Evolutionary conservation across 1,139 yeast species (phyloP).

Genomic region (Yamadazyma diddensiae): DNA sequence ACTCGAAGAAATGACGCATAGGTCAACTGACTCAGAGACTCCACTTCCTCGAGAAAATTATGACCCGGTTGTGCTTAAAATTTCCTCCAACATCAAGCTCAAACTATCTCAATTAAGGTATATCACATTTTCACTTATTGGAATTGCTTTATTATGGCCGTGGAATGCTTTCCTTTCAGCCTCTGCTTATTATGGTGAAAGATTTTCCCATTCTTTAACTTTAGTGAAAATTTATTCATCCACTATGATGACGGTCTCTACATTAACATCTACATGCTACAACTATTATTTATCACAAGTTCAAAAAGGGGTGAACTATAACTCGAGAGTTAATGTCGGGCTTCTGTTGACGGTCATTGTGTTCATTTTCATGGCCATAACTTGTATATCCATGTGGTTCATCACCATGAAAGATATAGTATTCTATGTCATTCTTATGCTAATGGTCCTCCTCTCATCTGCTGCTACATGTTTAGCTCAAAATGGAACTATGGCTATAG

Average conservation of each 20-base stretch:
- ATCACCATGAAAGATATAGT: constrained; percentile 36
- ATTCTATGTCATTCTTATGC: constrained; percentile 51
- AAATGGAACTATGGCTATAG: constrained; percentile 87
- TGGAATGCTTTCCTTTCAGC: constrained; percentile 94
- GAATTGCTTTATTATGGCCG: constrained; percentile 86
- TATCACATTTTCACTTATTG: constrained; percentile 63
- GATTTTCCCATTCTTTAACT: constrained; percentile 53
- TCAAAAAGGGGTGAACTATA: constrained; percentile 65
- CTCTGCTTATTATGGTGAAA: constrained; percentile 69
- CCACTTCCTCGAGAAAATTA: constrained; percentile 1
- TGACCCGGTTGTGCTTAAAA: constrained; percentile 28
- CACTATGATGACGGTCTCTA: constrained; percentile 87
- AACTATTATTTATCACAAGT: constrained; percentile 66
- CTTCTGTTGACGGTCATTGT: constrained; percentile 53
- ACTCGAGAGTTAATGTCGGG: constrained; percentile 57
- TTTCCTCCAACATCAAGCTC: constrained; percentile 13
- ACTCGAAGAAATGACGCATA: constrained; percentile 18
- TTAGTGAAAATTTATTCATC: constrained; percentile 68
- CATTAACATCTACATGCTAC: constrained; percentile 61
- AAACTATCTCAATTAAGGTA: constrained; percentile 48
- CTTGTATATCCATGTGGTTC: constrained; percentile 45
- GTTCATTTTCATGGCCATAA: constrained; percentile 50
- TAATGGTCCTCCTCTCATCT: constrained; percentile 57
- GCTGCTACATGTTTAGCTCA: constrained; percentile 74
- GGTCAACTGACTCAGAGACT: constrained; percentile 11